phyloP scores from a whole-genome alignment of 345 rosid genomes.

The Brassica cretica region DNA sequence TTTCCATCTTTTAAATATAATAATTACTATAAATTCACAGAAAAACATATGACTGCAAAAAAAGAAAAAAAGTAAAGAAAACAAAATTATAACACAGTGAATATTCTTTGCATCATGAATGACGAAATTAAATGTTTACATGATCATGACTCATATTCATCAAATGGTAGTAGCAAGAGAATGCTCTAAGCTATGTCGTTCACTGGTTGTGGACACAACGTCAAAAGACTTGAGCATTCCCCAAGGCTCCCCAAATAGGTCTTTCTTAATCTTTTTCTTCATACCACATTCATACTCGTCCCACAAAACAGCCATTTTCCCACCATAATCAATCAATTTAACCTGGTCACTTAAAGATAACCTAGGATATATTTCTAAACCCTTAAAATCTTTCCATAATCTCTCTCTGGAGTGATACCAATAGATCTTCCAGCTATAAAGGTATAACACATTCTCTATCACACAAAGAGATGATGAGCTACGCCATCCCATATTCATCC shows the following conservation, averaged over 20 bases:
- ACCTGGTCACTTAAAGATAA: not conserved
- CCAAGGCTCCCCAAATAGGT: not conserved
- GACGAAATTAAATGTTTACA: not conserved
- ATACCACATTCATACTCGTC: not conserved
- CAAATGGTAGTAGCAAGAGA: not conserved
- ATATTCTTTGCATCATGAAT: too few species aligned
- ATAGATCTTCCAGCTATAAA: not conserved
- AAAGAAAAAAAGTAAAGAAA: not conserved
- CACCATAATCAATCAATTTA: not conserved
- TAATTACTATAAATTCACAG: not conserved
- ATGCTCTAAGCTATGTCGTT: not conserved
- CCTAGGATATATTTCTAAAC: not conserved
- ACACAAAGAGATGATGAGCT: not conserved
- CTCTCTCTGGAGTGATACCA: not conserved
- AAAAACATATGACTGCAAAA: not conserved
- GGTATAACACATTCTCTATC: not conserved
- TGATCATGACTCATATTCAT: not conserved
- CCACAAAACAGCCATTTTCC: not conserved
- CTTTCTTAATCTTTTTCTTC: not conserved
- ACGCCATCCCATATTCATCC: not conserved
- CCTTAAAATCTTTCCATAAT: not conserved
- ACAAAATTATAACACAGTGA: not conserved
- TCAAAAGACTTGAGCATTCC: not conserved
- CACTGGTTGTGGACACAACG: not conserved
- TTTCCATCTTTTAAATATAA: too few species aligned